phyloP scores from a whole-genome alignment of 306 rosid species.

The Prunus armeniaca region DNA sequence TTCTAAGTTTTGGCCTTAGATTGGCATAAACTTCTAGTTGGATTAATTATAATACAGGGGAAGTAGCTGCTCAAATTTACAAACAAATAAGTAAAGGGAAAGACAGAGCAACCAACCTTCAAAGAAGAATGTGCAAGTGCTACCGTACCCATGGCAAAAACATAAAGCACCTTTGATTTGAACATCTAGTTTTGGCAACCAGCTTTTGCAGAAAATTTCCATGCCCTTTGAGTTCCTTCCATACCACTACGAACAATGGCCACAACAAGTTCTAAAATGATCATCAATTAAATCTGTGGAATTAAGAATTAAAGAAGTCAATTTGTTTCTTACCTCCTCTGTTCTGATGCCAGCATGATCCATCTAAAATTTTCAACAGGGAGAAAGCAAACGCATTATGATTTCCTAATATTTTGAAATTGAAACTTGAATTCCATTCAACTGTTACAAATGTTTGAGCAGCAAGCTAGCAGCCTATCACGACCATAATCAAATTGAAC shows the following conservation, averaged over 20 bases:
- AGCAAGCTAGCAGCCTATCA: too few species aligned
- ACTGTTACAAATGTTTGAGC: too few species aligned
- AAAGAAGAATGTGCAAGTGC: slow-evolving; percentile 79
- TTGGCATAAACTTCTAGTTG: neutral
- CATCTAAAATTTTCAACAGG: slow-evolving; percentile 24
- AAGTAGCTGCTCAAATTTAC: neutral
- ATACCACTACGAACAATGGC: slow-evolving; percentile 39
- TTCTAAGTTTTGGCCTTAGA: too few species aligned
- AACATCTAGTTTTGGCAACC: slow-evolving; percentile 53
- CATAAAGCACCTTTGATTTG: slow-evolving; percentile 53
- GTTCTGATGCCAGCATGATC: slow-evolving; percentile 65
- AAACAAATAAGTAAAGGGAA: neutral
- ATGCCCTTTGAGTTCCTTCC: slow-evolving; percentile 65
- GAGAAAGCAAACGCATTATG: neutral
- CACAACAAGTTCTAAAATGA: neutral
- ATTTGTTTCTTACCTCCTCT: slow-evolving; percentile 48
- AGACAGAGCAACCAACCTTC: slow-evolving; percentile 44
- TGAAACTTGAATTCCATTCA: neutral
- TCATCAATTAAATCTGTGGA: neutral
- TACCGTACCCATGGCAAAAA: slow-evolving; percentile 80
- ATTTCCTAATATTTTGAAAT: neutral
- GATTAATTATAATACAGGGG: neutral
- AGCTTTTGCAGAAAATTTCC: slow-evolving; percentile 72
- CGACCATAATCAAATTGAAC: neutral
- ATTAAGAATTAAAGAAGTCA: slow-evolving; percentile 9